phyloP scores from a whole-genome alignment of 306 rosid genomes.

The Psophocarpus tetragonolobus region DNA sequence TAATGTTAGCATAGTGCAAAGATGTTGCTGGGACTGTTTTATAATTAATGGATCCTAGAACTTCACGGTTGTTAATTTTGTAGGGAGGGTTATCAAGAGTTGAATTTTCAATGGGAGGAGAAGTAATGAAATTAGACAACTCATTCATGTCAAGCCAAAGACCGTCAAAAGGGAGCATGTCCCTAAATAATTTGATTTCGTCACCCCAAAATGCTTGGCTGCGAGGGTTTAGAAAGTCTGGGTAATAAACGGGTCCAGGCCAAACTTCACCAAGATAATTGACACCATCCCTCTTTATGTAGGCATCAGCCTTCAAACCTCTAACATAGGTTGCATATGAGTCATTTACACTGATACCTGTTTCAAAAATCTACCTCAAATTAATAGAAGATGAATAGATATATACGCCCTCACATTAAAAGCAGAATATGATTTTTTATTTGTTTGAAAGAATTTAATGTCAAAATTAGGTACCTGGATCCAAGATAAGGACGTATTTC shows the following conservation, averaged over 20 bases:
- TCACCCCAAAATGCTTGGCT: constrained; percentile 57
- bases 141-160: constrained; percentile 96
- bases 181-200: constrained; percentile 68
- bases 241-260: constrained; percentile 87
- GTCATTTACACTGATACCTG: constrained; percentile 72
- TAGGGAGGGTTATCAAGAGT: constrained; percentile 82
- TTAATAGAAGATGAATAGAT: neutral
- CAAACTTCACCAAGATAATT: constrained; percentile 79
- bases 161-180: constrained; percentile 70
- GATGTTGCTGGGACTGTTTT: constrained; percentile 64
- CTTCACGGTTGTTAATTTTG: constrained; percentile 55
- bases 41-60: constrained; percentile 43
- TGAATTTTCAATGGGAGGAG: constrained; percentile 51
- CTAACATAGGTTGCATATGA: constrained; percentile 62
- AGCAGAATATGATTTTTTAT: neutral
- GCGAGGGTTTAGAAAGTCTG: constrained; percentile 73
- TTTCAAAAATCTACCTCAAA: constrained; percentile 16
- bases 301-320: constrained; percentile 69
- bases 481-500: constrained; percentile 79
- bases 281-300: constrained; percentile 61
- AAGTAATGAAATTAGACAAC: constrained; percentile 63
- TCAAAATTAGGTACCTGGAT: constrained; percentile 63
- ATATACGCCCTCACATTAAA: neutral
- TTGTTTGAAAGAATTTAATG: neutral
- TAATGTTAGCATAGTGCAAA: constrained; percentile 61